phyloP scores from a whole-genome alignment of 164 flowering plant genomes.

The Nymphaea colorata region DNA sequence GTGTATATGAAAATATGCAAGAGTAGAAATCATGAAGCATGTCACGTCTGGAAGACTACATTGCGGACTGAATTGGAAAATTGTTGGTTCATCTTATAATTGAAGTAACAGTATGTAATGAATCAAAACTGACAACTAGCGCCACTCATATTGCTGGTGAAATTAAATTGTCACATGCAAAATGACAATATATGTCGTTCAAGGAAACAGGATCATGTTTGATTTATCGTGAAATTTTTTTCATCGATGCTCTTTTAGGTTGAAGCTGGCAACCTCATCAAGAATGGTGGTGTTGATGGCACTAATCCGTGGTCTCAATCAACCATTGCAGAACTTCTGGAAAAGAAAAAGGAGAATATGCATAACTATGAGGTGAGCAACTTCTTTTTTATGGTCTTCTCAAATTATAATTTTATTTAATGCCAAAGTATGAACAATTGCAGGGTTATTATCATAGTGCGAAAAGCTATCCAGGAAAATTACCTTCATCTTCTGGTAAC shows the following conservation, averaged over 20 bases:
- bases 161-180: no score
- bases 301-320: constrained; percentile 72
- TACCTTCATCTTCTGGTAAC: constrained; percentile 38
- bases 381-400: constrained; percentile 6
- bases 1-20: no score
- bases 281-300: constrained; percentile 10
- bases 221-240: not conserved
- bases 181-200: no score
- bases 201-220: not conserved
- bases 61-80: no score
- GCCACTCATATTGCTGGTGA: no score
- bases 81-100: no score
- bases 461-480: constrained; percentile 55
- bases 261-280: constrained; percentile 12
- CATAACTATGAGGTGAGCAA: constrained; percentile 53
- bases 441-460: constrained; percentile 67
- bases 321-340: constrained; percentile 31
- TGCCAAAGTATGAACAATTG: constrained; percentile 6
- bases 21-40: no score
- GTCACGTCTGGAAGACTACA: no score
- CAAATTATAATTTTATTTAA: not conserved
- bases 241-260: constrained; percentile 15
- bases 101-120: no score
- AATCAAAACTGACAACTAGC: no score
- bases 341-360: constrained; percentile 36